phyloP scores from a whole-genome alignment of 805 yeast species.

The Wickerhamiella cacticola region DNA sequence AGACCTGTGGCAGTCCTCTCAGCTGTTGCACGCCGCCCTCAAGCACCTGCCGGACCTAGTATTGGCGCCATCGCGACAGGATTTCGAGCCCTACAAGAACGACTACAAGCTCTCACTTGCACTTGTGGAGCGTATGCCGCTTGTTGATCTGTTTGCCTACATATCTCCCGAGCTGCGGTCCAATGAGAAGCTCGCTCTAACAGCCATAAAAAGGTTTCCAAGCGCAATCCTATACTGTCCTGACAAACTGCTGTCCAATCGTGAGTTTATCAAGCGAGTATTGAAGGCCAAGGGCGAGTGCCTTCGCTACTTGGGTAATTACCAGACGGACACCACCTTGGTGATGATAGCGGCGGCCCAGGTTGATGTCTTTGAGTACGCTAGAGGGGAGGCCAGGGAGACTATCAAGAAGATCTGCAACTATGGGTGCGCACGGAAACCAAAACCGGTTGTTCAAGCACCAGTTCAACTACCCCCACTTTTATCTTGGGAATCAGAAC shows the following conservation, averaged over 20 bases:
- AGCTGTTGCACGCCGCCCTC: no score
- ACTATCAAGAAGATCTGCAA: no score
- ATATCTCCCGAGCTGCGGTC: neutral
- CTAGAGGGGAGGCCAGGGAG: no score
- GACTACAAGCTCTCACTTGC: neutral
- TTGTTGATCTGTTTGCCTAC: neutral
- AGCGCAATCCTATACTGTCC: neutral
- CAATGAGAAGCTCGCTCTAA: neutral
- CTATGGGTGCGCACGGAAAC: no score
- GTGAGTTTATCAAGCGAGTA: neutral
- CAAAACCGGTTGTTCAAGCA: no score
- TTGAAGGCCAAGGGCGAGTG: neutral
- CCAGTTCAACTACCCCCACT: no score
- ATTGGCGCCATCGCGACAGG: neutral
- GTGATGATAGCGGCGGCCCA: neutral
- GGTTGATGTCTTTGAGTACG: no score
- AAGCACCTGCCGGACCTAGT: neutral
- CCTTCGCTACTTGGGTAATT: neutral
- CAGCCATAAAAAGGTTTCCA: neutral
- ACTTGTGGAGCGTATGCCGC: neutral
- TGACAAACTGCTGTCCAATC: neutral
- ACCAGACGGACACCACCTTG: neutral
- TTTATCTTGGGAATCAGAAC: no score
- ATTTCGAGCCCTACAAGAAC: neutral
- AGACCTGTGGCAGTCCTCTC: no score